A percentile compares a stretch with the other conserved stretches of the same genome.
Evolutionary conservation across 345 rosid species (phyloP).

Genomic region (Acer negundo): DNA sequence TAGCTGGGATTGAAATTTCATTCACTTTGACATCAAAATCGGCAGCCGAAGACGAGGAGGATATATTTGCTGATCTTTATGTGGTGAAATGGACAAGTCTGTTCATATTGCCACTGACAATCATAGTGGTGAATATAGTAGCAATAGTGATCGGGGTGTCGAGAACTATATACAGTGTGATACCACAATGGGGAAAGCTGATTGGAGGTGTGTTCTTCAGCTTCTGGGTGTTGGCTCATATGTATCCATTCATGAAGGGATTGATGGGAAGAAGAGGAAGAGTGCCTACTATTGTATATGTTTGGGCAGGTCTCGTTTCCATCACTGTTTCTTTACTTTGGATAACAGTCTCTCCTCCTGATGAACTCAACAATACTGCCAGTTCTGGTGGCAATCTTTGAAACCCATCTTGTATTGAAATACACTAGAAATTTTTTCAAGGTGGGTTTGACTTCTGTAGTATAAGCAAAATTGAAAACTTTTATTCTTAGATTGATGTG

Average conservation of each 20-base stretch:
- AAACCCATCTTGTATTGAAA: background rate
- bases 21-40: slow-evolving; percentile 80
- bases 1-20: slow-evolving; percentile 84
- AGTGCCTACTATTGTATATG: slow-evolving; percentile 78
- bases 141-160: slow-evolving; percentile 73
- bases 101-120: slow-evolving; percentile 79
- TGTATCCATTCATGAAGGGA: slow-evolving; percentile 85
- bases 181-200: slow-evolving; percentile 89
- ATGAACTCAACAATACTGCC: slow-evolving; percentile 24
- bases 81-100: slow-evolving; percentile 87
- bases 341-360: slow-evolving; percentile 73
- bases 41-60: slow-evolving; percentile 71
- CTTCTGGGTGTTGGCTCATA: slow-evolving; percentile 86
- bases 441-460: background rate
- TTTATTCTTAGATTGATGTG: background rate
- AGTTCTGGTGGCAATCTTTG: slow-evolving; percentile 23
- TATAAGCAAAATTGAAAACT: background rate
- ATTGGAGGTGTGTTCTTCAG: slow-evolving; percentile 84
- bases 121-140: slow-evolving; percentile 64
- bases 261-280: slow-evolving; percentile 86
- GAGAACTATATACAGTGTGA: slow-evolving; percentile 73
- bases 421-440: background rate
- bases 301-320: slow-evolving; percentile 78
- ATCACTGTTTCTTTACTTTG: slow-evolving; percentile 76
- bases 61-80: slow-evolving; percentile 74